These are phyloP conservation scores for Aechmea fasciata DNA, from an alignment of 176 grass and related monocot genomes.

Conservation along the genomic window DNA sequence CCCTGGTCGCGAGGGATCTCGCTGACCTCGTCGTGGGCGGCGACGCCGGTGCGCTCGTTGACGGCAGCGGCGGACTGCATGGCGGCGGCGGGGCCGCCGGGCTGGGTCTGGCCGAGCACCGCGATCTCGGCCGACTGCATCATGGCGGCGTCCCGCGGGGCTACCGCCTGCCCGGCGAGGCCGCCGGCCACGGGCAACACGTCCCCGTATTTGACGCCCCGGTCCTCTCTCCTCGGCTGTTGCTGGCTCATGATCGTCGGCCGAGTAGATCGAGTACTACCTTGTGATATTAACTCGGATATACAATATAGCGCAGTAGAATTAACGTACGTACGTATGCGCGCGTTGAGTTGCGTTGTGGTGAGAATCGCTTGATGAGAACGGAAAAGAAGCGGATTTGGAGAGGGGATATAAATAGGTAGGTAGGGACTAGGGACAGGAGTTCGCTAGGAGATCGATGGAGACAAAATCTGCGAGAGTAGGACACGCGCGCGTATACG, in stretches of 20 bases:
- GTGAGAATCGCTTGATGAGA: too few species aligned
- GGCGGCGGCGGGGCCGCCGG: slow-evolving; percentile 21
- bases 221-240: slow-evolving; percentile 27
- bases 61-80: slow-evolving; percentile 42
- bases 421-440: too few species aligned
- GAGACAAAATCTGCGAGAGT: too few species aligned
- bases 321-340: too few species aligned
- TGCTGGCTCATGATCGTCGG: slow-evolving; percentile 52
- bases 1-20: slow-evolving; percentile 15
- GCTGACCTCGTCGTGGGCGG: slow-evolving; percentile 24
- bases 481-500: too few species aligned
- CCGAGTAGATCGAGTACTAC: too few species aligned
- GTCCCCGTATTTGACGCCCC: slow-evolving; percentile 42
- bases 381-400: too few species aligned
- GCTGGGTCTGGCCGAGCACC: slow-evolving; percentile 26
- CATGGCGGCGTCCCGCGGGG: slow-evolving; percentile 41
- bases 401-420: too few species aligned
- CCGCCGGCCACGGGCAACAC: slow-evolving; percentile 41
- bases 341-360: too few species aligned
- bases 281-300: too few species aligned
- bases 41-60: slow-evolving; percentile 31
- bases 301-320: too few species aligned
- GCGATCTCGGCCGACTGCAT: slow-evolving; percentile 52
- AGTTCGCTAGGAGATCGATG: too few species aligned
- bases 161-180: slow-evolving; percentile 27